Conservation (phyloP, 306 rosid species). For the Boehmeria nivea region DNA sequence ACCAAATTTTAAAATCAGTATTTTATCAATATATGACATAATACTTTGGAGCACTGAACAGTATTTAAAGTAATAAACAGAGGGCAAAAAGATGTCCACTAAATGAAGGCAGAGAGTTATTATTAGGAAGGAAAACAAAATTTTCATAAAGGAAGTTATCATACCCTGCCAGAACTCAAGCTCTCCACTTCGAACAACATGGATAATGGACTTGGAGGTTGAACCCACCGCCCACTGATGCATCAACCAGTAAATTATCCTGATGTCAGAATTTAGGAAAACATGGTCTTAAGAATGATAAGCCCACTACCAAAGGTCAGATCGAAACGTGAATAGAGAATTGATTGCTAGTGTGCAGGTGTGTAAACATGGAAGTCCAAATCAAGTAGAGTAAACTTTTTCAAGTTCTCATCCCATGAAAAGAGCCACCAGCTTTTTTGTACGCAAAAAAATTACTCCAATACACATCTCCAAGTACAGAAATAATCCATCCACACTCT, state of each 20-base stretch:
- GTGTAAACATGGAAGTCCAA: not conserved
- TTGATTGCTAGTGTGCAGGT: not conserved
- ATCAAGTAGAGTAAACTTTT: not conserved
- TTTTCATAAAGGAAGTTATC: conserved; percentile 20
- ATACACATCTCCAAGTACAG: not conserved
- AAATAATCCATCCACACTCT: not conserved
- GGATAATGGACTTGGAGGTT: conserved; percentile 61
- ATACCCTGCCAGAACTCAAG: conserved; percentile 75
- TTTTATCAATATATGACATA: too few species aligned
- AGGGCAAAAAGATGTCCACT: too few species aligned
- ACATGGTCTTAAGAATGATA: conserved; percentile 56
- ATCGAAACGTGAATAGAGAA: conserved; percentile 15
- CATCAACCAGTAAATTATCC: conserved; percentile 83
- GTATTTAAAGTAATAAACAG: too few species aligned
- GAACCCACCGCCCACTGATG: conserved; percentile 96
- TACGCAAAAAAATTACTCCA: too few species aligned
- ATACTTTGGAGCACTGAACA: too few species aligned
- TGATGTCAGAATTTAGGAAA: conserved; percentile 75
- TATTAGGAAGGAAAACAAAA: not conserved
- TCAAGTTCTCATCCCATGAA: too few species aligned
- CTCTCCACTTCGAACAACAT: conserved; percentile 80
- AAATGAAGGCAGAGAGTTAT: not conserved
- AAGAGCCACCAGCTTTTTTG: too few species aligned
- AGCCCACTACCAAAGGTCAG: conserved; percentile 32
- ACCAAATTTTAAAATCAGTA: too few species aligned